Evolutionary conservation across 106 monocot species (phyloP).

Genomic region (Narthecium ossifragum): DNA sequence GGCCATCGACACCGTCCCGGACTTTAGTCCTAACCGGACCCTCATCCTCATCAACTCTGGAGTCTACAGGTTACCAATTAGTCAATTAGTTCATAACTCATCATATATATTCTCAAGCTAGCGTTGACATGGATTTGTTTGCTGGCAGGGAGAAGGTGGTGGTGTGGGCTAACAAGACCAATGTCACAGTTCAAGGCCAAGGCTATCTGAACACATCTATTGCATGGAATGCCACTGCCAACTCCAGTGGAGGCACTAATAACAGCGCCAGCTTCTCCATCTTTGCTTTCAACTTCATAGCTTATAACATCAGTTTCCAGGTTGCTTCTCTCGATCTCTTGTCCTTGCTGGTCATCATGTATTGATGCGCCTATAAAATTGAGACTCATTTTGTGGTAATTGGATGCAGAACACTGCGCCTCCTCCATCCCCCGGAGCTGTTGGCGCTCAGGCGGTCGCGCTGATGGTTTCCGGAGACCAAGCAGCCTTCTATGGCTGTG

Average conservation of each 20-base stretch:
- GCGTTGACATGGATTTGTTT: not conserved
- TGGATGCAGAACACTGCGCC: constrained; percentile 32
- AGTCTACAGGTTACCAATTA: constrained; percentile 42
- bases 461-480: constrained; percentile 44
- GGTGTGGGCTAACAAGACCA: constrained; percentile 47
- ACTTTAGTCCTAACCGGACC: constrained; percentile 33
- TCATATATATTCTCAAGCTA: not conserved
- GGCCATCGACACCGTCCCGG: constrained; percentile 61
- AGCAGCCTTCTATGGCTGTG: constrained; percentile 61
- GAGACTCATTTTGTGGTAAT: too few species aligned
- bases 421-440: constrained; percentile 26
- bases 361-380: not conserved
- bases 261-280: constrained; percentile 44
- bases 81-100: too few species aligned
- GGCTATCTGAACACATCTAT: constrained; percentile 50
- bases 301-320: constrained; percentile 66
- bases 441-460: constrained; percentile 52
- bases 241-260: constrained; percentile 45
- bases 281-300: constrained; percentile 50
- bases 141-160: constrained; percentile 54
- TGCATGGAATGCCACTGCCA: constrained; percentile 65
- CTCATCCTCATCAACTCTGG: constrained; percentile 55
- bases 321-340: constrained; percentile 5
- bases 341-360: not conserved
- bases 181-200: constrained; percentile 55